Percentiles rank a stretch among this genome's conserved stretches.
phyloP scores from a whole-genome alignment of 371 early-diverging fungal genomes.

The Lichtheimia hyalospora region DNA sequence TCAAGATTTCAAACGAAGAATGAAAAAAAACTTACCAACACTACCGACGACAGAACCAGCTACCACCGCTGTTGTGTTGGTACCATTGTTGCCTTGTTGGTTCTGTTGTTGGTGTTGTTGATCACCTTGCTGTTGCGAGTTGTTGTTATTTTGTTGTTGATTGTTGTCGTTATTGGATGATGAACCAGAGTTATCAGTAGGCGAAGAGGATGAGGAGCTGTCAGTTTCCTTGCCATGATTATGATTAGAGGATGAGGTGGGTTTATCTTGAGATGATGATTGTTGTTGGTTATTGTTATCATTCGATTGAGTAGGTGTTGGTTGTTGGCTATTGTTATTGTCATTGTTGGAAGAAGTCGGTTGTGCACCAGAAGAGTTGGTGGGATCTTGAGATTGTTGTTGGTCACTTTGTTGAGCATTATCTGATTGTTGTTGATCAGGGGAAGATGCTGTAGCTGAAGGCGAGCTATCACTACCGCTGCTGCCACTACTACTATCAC shows the following conservation, averaged over 20 bases:
- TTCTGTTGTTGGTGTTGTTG: not conserved
- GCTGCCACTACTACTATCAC: not conserved
- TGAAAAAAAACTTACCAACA: conserved; percentile 12
- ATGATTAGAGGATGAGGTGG: not conserved
- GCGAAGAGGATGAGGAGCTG: not conserved
- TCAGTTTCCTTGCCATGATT: not conserved
- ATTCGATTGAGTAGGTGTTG: not conserved
- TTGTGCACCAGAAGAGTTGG: conserved; percentile 1
- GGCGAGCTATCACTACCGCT: not conserved
- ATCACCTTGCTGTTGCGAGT: not conserved
- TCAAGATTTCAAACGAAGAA: not conserved
- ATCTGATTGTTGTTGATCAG: conserved; percentile 4
- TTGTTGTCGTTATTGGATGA: conserved; percentile 2
- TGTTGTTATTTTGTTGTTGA: not conserved
- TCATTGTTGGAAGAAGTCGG: not conserved
- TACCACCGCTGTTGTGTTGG: conserved; percentile 9
- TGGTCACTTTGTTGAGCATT: not conserved
- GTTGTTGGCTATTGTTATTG: not conserved
- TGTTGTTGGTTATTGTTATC: not conserved
- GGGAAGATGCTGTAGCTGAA: not conserved
- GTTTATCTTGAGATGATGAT: not conserved
- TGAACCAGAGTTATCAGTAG: not conserved
- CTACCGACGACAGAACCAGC: conserved; percentile 16
- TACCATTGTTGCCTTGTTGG: not conserved
- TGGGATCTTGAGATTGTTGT: not conserved